Evolutionary conservation across 192 early-diverging fungal genomes (phyloP), one percentile per base, ranked within the genome.

Genomic region (Coemansia sp.): DNA sequence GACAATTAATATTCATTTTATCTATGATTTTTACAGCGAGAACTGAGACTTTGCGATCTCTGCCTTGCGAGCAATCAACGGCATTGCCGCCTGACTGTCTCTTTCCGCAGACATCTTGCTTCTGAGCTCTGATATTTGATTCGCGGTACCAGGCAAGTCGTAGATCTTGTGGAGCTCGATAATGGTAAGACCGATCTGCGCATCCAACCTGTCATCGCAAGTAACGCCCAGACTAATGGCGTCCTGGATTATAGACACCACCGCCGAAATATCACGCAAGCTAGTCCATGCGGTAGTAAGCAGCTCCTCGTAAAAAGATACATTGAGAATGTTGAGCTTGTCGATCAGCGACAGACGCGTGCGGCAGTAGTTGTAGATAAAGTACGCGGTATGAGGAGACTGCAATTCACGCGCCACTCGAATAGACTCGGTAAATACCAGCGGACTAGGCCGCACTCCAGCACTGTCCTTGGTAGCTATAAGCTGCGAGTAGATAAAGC

Each of bases 311-410:
- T 74, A 82, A 34, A 82, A 65, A 1, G 40, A 36, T 1, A 66
- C n/a, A 34, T 74, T 63, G 34, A 82, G 60, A 22, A 82, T 72
- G 0, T 68, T 68, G 36, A 76, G 65, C 65, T 73, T 70, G 69
- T 77, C 69, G 1, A 31, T 43, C n/a, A 77, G 61, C 6, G 63
- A 34, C 67, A 82, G 22, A 11, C 55, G 57, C 9, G 65, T 68
- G 47, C 72, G 72, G 34, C 80, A 82, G 46, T 70, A 57, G 62
- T 71, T 73, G 66, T 74, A 82, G 13, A 77, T 33, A 41, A 64
- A 82, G 41, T 67, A 60, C 8, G 63, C 80, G 13, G 76, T 62
- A 36, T 43, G 62, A 2, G 80, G 80, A 22, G 51, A 72, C 10
- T 66, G 55, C 12, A 77, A 47, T 54, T 82, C 80, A 22, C 80